phyloP scores from a whole-genome alignment of 129 eudicot genomes.

The Tagetes patula region DNA sequence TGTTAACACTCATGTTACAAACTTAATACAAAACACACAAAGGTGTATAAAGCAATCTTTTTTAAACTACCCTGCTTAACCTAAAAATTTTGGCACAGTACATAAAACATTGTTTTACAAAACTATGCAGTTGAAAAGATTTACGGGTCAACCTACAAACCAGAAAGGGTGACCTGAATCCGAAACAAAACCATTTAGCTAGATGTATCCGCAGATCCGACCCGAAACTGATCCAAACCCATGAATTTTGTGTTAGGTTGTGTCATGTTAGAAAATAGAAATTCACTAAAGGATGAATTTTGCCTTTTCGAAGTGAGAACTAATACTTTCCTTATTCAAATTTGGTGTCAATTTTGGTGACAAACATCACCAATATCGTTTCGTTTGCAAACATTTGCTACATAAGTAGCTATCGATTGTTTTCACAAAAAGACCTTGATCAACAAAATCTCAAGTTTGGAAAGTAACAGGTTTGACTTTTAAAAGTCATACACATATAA shows the following conservation, averaged over 20 bases:
- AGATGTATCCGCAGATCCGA: too few species aligned
- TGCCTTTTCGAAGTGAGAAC: not conserved
- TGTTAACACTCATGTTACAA: not conserved
- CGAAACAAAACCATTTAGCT: too few species aligned
- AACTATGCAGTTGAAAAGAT: too few species aligned
- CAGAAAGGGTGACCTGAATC: too few species aligned
- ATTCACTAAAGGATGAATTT: not conserved
- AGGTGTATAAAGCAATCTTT: not conserved
- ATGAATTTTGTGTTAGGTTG: not conserved
- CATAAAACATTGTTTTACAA: not conserved
- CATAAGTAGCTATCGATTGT: not conserved
- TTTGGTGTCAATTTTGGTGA: constrained; percentile 1
- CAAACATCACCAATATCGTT: not conserved
- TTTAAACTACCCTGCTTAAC: not conserved
- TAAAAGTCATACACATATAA: not conserved
- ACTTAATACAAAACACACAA: not conserved
- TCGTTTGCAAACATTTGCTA: not conserved
- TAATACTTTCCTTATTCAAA: not conserved
- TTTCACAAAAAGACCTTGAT: not conserved
- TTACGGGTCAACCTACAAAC: too few species aligned
- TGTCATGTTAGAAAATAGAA: not conserved
- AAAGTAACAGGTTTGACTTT: constrained; percentile 1
- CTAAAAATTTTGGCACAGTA: not conserved
- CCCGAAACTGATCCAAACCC: not conserved
- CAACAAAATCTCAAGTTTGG: not conserved